Evolutionary conservation across 2,329 filamentous ascomycete genomes (phyloP).

Genomic region (Plenodomus biglobosus): DNA sequence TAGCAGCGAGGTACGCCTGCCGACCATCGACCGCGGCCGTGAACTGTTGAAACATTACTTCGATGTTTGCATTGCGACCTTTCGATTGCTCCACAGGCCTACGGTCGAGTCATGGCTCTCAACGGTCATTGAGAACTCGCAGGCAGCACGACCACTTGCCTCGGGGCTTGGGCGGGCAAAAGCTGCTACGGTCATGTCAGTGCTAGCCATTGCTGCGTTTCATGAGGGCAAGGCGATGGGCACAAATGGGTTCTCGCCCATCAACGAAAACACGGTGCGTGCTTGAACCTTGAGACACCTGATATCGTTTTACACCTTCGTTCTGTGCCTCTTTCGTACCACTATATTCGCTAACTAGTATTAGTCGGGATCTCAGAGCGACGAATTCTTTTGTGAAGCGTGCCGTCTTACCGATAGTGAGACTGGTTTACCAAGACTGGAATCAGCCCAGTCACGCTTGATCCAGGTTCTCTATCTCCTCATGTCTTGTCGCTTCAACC

Average conservation of each 20-base stretch:
- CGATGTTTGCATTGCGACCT: slow-evolving; percentile 61
- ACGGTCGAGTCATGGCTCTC: slow-evolving; percentile 53
- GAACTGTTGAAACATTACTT: slow-evolving; percentile 57
- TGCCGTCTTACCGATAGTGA: slow-evolving; percentile 48
- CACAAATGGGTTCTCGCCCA: slow-evolving; percentile 23
- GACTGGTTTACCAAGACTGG: slow-evolving; percentile 55
- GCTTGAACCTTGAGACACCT: too few species aligned
- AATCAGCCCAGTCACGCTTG: slow-evolving; percentile 58
- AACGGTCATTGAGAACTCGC: slow-evolving; percentile 16
- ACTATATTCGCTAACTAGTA: not conserved
- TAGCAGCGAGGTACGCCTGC: slow-evolving; percentile 30
- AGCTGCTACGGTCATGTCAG: slow-evolving; percentile 41
- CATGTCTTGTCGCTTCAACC: slow-evolving; percentile 59
- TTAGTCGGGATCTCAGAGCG: slow-evolving; percentile 31
- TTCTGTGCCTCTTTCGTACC: too few species aligned
- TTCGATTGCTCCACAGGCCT: slow-evolving; percentile 57
- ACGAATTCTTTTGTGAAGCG: slow-evolving; percentile 47
- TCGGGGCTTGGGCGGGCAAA: slow-evolving; percentile 49
- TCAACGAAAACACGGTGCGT: slow-evolving; percentile 21
- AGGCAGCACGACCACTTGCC: slow-evolving; percentile 34
- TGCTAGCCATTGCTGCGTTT: slow-evolving; percentile 52
- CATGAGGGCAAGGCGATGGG: slow-evolving; percentile 47
- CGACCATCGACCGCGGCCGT: slow-evolving; percentile 11
- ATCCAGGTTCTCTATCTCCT: slow-evolving; percentile 61
- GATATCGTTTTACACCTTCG: too few species aligned